These are phyloP conservation scores for Diaporthe ilicicola DNA, from an alignment of 2,329 filamentous ascomycete genomes.

Conservation along the genomic window DNA sequence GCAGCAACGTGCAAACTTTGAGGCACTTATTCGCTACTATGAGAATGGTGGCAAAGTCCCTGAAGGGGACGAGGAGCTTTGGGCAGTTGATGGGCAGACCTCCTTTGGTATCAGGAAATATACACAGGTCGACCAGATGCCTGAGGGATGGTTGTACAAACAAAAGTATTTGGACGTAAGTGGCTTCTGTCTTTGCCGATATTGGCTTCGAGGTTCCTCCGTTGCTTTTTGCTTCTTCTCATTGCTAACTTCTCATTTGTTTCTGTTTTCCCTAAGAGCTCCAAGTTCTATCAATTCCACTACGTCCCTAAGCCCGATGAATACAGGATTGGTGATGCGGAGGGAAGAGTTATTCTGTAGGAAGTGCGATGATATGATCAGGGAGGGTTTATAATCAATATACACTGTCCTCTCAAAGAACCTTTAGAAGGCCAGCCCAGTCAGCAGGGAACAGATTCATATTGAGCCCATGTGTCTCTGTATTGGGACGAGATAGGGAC, in stretches of 20 bases:
- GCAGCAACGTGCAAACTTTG: background rate
- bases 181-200: background rate
- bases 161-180: background rate
- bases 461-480: no score
- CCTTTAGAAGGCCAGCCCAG: no score
- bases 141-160: constrained; percentile 2
- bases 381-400: no score
- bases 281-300: background rate
- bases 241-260: background rate
- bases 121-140: background rate
- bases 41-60: constrained; percentile 4
- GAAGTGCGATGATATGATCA: background rate
- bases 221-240: background rate
- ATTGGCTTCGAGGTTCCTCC: background rate
- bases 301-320: background rate
- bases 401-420: no score
- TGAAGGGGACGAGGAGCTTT: constrained; percentile 7
- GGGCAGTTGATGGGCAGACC: background rate
- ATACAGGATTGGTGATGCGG: background rate
- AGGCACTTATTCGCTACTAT: constrained; percentile 10
- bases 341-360: background rate
- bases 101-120: background rate
- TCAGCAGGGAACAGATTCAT: no score
- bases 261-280: background rate
- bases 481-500: no score